Base-by-base conservation (phyloP, 148 eudicot genomes). In the Persicaria tinctoria region DNA sequence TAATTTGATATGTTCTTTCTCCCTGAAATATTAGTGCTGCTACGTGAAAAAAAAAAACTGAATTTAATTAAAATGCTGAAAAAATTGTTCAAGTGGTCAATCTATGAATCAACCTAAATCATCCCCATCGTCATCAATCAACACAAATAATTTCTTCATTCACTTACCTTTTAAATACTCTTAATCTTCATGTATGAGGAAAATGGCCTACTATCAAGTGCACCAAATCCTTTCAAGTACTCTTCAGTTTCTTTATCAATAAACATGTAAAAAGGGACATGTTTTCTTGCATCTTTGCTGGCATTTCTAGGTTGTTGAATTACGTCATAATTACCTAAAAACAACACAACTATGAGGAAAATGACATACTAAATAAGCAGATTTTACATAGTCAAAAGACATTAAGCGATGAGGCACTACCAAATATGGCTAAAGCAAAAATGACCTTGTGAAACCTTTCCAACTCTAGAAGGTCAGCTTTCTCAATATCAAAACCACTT, bases 341-440 rank as follows among this genome's bases (percentile, higher is more conserved):
- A 72, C 62, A 70, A 70, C 79, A 78, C 12, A 78, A 76, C 48
- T 20, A 76, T 55, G 72, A 70, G 81, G 78, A 73, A 82, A 77
- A 66, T n/a, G 47, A 77, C 7, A 41, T 51, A 76, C 20, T 70
- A 70, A 60, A 63, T 68, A 68, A 23, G 13, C 14, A 60, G 66
- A 60, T 60, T 57, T 8, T 60, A 27, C 45, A 8, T 7, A 73
- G 2, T 73, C 41, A 53, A 49, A 46, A 20, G 16, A 45, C 72
- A 69, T 3, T 45, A 11, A 10, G 16, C n/a, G 23, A 45, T 69
- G 46, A 54, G 54, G 63, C 73, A 73, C 62, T 91, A 94, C 98
- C 98, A 83, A 94, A 94, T 82, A 94, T 89, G 74, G 95, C 97
- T 64, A 97, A 94, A 75, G 97, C 98, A 75, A 94, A 95, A 76